Base-by-base conservation (phyloP, 176 grass and related monocot genomes). In the Carex littledalei region DNA sequence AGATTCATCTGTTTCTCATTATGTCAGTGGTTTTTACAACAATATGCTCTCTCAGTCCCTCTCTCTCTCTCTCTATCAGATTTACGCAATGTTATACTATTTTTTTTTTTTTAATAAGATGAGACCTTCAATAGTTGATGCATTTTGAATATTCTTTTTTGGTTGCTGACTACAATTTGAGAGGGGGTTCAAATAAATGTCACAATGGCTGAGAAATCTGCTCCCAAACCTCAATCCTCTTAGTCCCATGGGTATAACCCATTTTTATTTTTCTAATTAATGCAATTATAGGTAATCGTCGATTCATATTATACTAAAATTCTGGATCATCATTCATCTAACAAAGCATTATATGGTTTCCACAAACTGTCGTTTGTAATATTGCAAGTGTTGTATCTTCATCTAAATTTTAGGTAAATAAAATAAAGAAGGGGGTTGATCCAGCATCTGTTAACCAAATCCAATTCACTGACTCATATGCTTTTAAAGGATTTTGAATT, bases 1-100 rank as follows among this genome's bases (percentile, higher is more conserved):
- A 94, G 97, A 99, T 88, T 93, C 97, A 57, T 89, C 90, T 82
- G 97, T 91, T 68, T 93, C 97, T 79, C 97, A 99, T 91, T 83
- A 93, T 69, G 97, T 93, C 87, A 92, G 93, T 85, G 88, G 90
- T 79, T 99, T 99, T 85, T 99, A 94, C 49, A 99, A 99, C 39
- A 88, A 91, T 99, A 91, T 65, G 90, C 85, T 84, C 31, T 39
- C n/a, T 37, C 22, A 31, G 9, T 54, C 1, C 82, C 78, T 87
- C 1, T 84, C 78, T 87, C 31, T 45, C 32, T 77, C 63, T 54
- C 8, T 37, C 55, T 62, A 16, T 21, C 16, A 32, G 76, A 58
- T 79, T 59, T 2, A 79, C 16, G 9, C 52, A 12, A 62, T n/a
- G 3, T 61, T 41, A 39, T 80, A 5, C 15, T 26, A 13, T 53